These are phyloP conservation scores for Termitomyces sp. DNA, from an alignment of 768 basidiomycete species.

Conservation along the genomic window DNA sequence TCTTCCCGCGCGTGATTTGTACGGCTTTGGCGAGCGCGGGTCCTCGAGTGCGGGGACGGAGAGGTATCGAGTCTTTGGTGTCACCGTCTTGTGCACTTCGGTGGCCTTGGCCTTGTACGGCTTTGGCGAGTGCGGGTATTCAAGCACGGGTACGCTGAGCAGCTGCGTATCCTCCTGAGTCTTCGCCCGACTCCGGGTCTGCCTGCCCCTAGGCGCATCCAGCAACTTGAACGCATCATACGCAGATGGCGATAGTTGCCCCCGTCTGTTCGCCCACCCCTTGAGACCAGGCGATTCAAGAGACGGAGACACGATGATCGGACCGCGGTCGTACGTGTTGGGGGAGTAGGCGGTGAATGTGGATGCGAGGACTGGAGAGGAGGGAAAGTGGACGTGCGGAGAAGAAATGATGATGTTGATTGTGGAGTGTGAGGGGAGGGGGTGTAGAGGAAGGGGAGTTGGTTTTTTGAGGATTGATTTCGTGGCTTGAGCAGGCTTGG, in stretches of 20 bases:
- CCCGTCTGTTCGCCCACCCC: constrained; percentile 45
- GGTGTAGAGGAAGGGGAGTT: constrained; percentile 28
- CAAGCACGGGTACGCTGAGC: constrained; percentile 19
- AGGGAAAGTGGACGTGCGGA: constrained; percentile 63
- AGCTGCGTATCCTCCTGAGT: neutral
- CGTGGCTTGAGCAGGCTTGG: constrained; percentile 16
- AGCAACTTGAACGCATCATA: constrained; percentile 28
- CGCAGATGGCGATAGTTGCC: constrained; percentile 33
- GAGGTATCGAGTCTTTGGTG: neutral
- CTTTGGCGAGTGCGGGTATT: constrained; percentile 36
- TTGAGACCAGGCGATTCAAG: constrained; percentile 47
- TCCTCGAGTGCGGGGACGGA: constrained; percentile 25
- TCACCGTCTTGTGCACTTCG: neutral
- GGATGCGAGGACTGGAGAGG: constrained; percentile 50
- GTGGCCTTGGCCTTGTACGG: constrained; percentile 16
- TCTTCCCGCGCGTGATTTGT: constrained; percentile 3
- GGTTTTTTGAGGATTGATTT: constrained; percentile 40
- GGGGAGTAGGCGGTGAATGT: constrained; percentile 56
- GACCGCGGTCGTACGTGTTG: constrained; percentile 55
- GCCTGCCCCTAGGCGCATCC: constrained; percentile 22
- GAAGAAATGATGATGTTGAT: constrained; percentile 28
- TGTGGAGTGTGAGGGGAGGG: constrained; percentile 24
- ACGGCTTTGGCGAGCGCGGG: constrained; percentile 34
- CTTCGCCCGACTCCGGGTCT: neutral
- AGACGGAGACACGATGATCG: constrained; percentile 50